phyloP scores from a whole-genome alignment of 1,284 basidiomycete genomes.

The Ceratobasidium sp. region DNA sequence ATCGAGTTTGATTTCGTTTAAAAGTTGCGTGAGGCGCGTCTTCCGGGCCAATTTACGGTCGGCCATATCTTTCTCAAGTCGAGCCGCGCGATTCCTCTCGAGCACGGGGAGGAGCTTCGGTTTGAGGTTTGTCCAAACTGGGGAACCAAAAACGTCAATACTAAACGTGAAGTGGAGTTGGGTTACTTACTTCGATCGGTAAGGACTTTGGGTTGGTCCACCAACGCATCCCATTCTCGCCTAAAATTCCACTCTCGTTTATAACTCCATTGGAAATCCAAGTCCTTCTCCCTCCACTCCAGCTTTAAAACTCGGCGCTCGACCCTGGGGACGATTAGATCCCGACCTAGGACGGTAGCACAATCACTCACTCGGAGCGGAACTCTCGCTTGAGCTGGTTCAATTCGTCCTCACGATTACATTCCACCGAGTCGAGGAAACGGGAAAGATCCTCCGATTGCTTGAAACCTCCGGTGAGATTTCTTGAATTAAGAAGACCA shows the following conservation, averaged over 20 bases:
- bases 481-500: background rate
- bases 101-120: conserved; percentile 44
- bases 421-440: conserved; percentile 13
- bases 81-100: conserved; percentile 21
- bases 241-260: too few relatives aligned
- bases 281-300: conserved; percentile 45
- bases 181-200: conserved; percentile 40
- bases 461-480: background rate
- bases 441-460: background rate
- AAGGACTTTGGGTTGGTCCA: conserved; percentile 38
- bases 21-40: background rate
- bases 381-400: conserved; percentile 10
- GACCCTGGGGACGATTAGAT: background rate
- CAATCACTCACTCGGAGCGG: background rate
- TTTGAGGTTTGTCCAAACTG: conserved; percentile 40
- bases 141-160: background rate
- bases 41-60: conserved; percentile 1
- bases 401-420: conserved; percentile 19
- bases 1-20: background rate
- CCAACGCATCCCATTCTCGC: conserved; percentile 31
- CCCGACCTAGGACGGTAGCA: background rate
- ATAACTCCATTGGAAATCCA: background rate
- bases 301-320: conserved; percentile 32
- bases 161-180: background rate
- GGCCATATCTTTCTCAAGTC: conserved; percentile 25